Conservation (phyloP, 2,329 filamentous ascomycete species). For the Aspergillus proliferans region DNA sequence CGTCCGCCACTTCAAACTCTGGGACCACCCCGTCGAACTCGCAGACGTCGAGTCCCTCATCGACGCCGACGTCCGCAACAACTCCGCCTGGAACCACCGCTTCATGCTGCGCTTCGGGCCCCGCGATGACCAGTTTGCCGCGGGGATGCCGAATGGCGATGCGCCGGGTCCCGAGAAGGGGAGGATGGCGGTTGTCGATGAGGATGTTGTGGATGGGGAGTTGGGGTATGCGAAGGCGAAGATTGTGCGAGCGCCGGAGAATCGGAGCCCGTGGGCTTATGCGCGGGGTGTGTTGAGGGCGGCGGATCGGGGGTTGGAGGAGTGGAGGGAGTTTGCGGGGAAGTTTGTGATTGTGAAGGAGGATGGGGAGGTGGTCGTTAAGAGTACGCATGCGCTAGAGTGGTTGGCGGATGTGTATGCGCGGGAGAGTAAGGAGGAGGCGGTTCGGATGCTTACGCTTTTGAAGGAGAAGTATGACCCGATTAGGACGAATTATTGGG, state of each 20-base stretch:
- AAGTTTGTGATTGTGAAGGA: constrained; percentile 48
- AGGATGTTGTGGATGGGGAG: constrained; percentile 65
- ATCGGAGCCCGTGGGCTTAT: constrained; percentile 93
- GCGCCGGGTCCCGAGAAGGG: constrained; percentile 21
- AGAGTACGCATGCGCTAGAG: constrained; percentile 54
- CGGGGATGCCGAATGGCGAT: constrained; percentile 28
- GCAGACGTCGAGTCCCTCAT: constrained; percentile 66
- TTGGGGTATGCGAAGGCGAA: constrained; percentile 66
- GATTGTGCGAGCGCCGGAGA: constrained; percentile 78
- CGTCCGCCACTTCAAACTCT: constrained; percentile 58
- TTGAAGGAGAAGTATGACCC: constrained; percentile 84
- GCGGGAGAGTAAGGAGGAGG: constrained; percentile 48
- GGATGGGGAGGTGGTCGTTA: constrained; percentile 42
- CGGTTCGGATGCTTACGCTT: constrained; percentile 63
- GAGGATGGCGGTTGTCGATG: constrained; percentile 46
- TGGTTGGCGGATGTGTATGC: constrained; percentile 44
- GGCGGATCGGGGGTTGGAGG: constrained; percentile 46
- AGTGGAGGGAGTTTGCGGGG: constrained; percentile 49
- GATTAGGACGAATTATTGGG: constrained; percentile 87
- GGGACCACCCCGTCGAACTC: constrained; percentile 57
- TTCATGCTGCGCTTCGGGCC: constrained; percentile 85
- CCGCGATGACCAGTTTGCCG: constrained; percentile 35
- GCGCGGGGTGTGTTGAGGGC: constrained; percentile 68
- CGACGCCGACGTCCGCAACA: constrained; percentile 79
- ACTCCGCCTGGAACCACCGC: constrained; percentile 94